Percentiles rank a stretch among this genome's conserved stretches.
Conservation (phyloP, 1,284 basidiomycete species). For the Calocybe gambosa region DNA sequence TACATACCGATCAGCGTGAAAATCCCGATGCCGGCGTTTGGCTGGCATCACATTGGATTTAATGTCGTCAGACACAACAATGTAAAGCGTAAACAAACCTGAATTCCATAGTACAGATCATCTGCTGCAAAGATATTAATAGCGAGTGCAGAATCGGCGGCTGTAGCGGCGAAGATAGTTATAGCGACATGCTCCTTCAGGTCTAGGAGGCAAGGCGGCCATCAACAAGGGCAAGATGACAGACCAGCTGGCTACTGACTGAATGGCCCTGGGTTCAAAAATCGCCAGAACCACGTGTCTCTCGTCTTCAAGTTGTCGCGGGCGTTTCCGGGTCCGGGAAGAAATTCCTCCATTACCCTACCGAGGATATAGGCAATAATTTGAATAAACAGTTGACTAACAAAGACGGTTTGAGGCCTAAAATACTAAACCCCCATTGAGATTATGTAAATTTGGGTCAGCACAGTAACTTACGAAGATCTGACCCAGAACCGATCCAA, state of each 20-base stretch:
- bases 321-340: conserved; percentile 38
- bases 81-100: conserved; percentile 12
- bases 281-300: conserved; percentile 44
- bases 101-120: conserved; percentile 42
- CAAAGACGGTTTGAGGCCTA: conserved; percentile 51
- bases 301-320: conserved; percentile 26
- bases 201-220: conserved; percentile 24
- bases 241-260: conserved; percentile 28
- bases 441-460: conserved; percentile 1
- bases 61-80: background rate
- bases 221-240: background rate
- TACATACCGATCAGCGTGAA: conserved; percentile 32
- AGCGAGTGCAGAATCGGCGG: conserved; percentile 42
- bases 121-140: conserved; percentile 47
- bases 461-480: conserved; percentile 38
- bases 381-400: conserved; percentile 53
- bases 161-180: conserved; percentile 53
- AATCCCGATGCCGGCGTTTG: conserved; percentile 44
- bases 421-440: conserved; percentile 29
- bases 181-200: conserved; percentile 58
- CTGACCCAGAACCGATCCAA: conserved; percentile 52
- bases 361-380: conserved; percentile 40
- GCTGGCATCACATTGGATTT: conserved; percentile 10
- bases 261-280: conserved; percentile 50
- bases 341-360: conserved; percentile 34